Evolutionary conservation across 2,329 filamentous ascomycete species (phyloP), one percentile per base, ranked within the genome.

Genomic region (Phymatotrichopsis omnivora): DNA sequence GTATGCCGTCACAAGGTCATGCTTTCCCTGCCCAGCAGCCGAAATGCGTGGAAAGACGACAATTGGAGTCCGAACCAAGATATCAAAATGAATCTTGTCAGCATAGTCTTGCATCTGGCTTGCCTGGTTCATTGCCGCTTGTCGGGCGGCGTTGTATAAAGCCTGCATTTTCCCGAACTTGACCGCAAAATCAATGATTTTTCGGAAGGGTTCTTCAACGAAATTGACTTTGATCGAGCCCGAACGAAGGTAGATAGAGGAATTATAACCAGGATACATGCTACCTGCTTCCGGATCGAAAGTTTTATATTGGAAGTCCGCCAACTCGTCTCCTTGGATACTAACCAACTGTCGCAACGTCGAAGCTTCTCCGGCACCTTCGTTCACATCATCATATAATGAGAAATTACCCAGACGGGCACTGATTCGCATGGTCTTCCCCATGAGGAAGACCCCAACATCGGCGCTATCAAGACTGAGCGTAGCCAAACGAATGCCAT

Each of bases 101-200:
- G 84, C 83, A 60, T 79, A 87, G 60, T 96, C 82, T 60, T 96
- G 91, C 5, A 98, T 76, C 60, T 95, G 87, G 47, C 76, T 93
- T 7, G 91, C 93, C 63, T 95, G 87, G 51, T 84, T 89, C 29
- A 91, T 85, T 2, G 93, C 91, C 29, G 89, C 93, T 64, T 94
- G 85, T 25, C 93, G 78, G 10, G 93, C 91, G 31, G 91, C 89
- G 60, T 99, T 98, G 69, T 94, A 98, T 42, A 98, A 82, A 17
- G 91, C 89, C 64, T 98, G 91, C 91, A 99, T 99, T 65, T 93
- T 94, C 50, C 93, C 91, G 62, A 99, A 99, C 60, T 98, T 98
- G 62, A 99, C 86, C 32, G 93, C 71, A 64, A 98, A 99, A 56
- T 93, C 85, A 64, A 98, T 85, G 54, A 99, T 96, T 66, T 96